Conservation (phyloP, 331 rosid species). For the Pyracantha coccinea region DNA sequence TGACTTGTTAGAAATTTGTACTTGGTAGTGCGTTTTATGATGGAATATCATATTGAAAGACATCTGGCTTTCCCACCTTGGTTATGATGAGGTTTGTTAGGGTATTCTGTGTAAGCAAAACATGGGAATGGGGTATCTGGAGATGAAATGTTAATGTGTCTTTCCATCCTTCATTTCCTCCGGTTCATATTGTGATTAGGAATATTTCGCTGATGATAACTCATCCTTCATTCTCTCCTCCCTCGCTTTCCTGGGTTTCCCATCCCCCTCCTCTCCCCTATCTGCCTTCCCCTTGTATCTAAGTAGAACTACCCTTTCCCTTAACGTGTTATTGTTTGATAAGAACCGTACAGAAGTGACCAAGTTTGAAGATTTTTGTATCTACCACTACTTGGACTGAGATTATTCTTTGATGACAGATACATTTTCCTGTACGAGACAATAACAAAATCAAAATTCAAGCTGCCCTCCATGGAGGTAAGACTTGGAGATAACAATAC, state of each 20-base stretch:
- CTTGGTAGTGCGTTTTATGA: not conserved
- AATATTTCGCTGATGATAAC: not conserved
- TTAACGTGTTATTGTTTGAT: not conserved
- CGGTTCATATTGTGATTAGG: not conserved
- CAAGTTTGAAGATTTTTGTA: not conserved
- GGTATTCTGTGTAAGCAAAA: not conserved
- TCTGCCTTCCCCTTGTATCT: not conserved
- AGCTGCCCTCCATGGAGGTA: conserved; percentile 54
- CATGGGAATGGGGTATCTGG: not conserved
- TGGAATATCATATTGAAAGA: not conserved
- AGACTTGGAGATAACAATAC: not conserved
- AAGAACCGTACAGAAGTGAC: not conserved
- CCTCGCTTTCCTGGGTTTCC: not conserved
- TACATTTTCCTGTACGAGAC: conserved; percentile 90
- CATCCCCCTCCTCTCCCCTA: not conserved
- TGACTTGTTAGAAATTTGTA: not conserved
- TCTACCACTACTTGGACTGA: not conserved
- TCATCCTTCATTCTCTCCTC: not conserved
- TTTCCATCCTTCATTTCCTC: not conserved
- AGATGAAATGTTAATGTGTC: too few species aligned
- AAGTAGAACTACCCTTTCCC: not conserved
- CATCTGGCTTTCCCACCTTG: not conserved
- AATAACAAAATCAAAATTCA: conserved; percentile 70
- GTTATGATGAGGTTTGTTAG: not conserved
- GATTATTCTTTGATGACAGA: conserved; percentile 31